These are phyloP conservation scores for Zychaea mexicana DNA, from an alignment of 371 early-diverging fungal species.

Conservation along the genomic window DNA sequence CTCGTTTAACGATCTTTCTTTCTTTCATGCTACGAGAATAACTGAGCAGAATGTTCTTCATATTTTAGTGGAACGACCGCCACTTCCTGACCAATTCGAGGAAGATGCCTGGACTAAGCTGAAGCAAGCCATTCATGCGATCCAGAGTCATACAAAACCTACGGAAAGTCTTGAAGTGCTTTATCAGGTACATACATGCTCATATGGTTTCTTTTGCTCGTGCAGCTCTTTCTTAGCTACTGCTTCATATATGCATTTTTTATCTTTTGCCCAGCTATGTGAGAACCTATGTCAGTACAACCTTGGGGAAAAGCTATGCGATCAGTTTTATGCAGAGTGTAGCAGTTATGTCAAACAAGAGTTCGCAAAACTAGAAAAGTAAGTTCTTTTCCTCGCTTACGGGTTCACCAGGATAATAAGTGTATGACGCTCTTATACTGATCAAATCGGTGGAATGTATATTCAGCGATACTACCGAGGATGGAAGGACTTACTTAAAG, in stretches of 20 bases:
- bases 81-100: slow-evolving; percentile 74
- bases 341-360: slow-evolving; percentile 48
- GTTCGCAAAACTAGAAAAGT: slow-evolving; percentile 31
- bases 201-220: not conserved
- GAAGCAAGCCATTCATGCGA: slow-evolving; percentile 73
- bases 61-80: slow-evolving; percentile 50
- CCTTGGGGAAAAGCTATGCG: slow-evolving; percentile 64
- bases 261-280: too few species aligned
- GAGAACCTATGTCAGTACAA: slow-evolving; percentile 88
- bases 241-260: not conserved
- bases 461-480: not conserved
- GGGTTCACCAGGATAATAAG: too few species aligned
- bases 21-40: too few species aligned
- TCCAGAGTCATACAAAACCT: slow-evolving; percentile 62
- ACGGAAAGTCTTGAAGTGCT: slow-evolving; percentile 81
- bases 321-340: slow-evolving; percentile 59
- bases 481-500: slow-evolving; percentile 47
- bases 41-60: too few species aligned
- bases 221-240: not conserved
- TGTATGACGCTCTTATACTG: not conserved
- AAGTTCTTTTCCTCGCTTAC: slow-evolving; percentile 11
- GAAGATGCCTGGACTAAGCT: slow-evolving; percentile 68
- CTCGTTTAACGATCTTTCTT: not conserved
- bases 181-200: slow-evolving; percentile 61
- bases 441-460: not conserved